phyloP scores from a whole-genome alignment of 1,139 yeast species.

The Lodderomyces oxycetoniae region DNA sequence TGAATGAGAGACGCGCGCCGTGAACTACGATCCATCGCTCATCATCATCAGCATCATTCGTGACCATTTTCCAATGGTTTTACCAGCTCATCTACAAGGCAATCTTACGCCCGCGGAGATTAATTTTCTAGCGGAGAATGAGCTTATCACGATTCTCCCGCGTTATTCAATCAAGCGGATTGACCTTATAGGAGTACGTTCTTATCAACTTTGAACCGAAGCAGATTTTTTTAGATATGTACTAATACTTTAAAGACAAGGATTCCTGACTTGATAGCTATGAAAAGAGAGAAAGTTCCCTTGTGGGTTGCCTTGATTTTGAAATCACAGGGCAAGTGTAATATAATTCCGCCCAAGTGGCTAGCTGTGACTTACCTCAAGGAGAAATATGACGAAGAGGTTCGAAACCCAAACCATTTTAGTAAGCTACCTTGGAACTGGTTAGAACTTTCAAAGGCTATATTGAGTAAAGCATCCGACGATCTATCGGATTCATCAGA shows the following conservation, averaged over 20 bases:
- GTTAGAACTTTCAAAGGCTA: slow-evolving; percentile 72
- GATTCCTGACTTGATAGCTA: slow-evolving; percentile 56
- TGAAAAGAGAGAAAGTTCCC: slow-evolving; percentile 70
- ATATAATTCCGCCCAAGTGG: slow-evolving; percentile 87
- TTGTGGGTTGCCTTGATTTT: slow-evolving; percentile 84
- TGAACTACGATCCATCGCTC: too few relatives aligned
- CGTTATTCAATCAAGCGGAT: slow-evolving; percentile 62
- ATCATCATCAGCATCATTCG: too few relatives aligned
- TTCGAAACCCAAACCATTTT: slow-evolving; percentile 52
- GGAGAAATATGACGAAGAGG: slow-evolving; percentile 64
- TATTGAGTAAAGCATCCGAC: slow-evolving; percentile 66
- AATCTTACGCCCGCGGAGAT: slow-evolving; percentile 75
- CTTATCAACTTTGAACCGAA: too few relatives aligned
- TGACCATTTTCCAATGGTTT: too few relatives aligned
- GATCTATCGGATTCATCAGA: slow-evolving; percentile 68
- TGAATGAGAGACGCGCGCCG: neutral
- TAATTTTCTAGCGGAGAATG: slow-evolving; percentile 82
- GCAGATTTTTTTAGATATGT: too few relatives aligned
- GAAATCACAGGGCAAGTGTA: slow-evolving; percentile 81
- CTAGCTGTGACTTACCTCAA: slow-evolving; percentile 54
- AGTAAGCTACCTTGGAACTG: slow-evolving; percentile 80
- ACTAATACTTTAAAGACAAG: slow-evolving; percentile 28
- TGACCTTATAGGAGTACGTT: slow-evolving; percentile 57
- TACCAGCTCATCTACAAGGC: slow-evolving; percentile 52
- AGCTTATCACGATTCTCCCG: slow-evolving; percentile 67